Evolutionary conservation across 108 stramenopile genomes (phyloP), one percentile per base, ranked within the genome.

Genomic region (Nitzschia inconspicua): DNA sequence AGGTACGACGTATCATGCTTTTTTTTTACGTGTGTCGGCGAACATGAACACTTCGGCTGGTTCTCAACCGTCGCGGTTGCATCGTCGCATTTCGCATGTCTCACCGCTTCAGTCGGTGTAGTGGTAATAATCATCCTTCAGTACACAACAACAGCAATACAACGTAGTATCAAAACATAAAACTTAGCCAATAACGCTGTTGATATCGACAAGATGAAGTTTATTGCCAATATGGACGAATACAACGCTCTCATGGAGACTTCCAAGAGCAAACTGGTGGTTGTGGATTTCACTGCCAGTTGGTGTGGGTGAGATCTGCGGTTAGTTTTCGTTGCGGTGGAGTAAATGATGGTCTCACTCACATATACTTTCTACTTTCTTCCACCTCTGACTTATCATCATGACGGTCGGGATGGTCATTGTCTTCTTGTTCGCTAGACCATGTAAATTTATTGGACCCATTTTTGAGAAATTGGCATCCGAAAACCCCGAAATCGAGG

Each of bases 371-470:
- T 6, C 34, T 57, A 16, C 9, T 29, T 44, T 31, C 13, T 37
- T 37, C 10, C 36, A 13, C 13, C 36, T 13, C 13, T 37, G 10
- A 37, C 36, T 37, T 13, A 8, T 37, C 13, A 8, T 37, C 36
- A 10, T n/a, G n/a, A n/a, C n/a, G n/a, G n/a, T n/a, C n/a, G n/a
- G n/a, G n/a, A n/a, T 23, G 23, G 20, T 18, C 14, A 10, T 49
- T 25, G 25, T 25, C 5, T 19, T 28, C 8, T 24, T 49, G 0
- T 30, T 9, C n/a, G 11, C 37, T 39, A 39, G 79, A 10, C 93
- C 95, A 2, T 94, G 93, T 54, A 77, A 74, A 53, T 78, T 78
- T 75, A 86, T 96, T 60, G 80, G 56, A 5, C 95, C 95, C 5
- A 74, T 88, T 44, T 93, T 91, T 55, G 86, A 84, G 46, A 47